phyloP scores from a whole-genome alignment of 129 eudicot genomes.

The Daucus carota region DNA sequence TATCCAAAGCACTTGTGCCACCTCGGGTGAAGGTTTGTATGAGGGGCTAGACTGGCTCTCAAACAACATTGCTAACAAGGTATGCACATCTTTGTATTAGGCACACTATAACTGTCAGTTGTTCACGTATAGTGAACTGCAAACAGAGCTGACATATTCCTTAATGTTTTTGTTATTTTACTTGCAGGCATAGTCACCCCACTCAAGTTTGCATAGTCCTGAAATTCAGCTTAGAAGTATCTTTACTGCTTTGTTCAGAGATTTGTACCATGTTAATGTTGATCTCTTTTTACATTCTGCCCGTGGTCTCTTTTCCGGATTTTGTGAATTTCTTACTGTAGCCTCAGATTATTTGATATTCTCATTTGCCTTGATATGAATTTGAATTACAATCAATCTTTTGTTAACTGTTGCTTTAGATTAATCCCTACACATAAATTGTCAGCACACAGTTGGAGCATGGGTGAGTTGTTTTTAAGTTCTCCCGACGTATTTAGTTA shows the following conservation, averaged over 20 bases:
- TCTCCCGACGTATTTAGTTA: no score
- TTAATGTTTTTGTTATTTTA: background rate
- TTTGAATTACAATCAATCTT: background rate
- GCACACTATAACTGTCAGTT: background rate
- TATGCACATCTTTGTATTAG: background rate
- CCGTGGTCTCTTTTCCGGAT: conserved; percentile 6
- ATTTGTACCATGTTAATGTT: conserved; percentile 7
- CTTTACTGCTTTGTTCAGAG: conserved; percentile 6
- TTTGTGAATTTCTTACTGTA: background rate
- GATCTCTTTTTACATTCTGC: background rate
- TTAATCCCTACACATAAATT: background rate
- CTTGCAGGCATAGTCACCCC: conserved; percentile 19
- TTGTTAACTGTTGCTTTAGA: background rate
- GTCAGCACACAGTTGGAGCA: no score
- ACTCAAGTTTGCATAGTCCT: background rate
- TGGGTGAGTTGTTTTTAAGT: no score
- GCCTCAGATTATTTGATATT: conserved; percentile 12
- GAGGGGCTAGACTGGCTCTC: conserved; percentile 48
- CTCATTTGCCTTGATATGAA: background rate
- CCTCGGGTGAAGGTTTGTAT: conserved; percentile 37
- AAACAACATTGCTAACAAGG: conserved; percentile 48
- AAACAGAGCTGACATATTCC: no score
- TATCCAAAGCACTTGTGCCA: conserved; percentile 44
- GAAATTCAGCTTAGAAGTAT: conserved; percentile 5
- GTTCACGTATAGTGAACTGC: background rate